Evolutionary conservation across 1,139 yeast species (phyloP).

Genomic region (Komagataea norvegica): DNA sequence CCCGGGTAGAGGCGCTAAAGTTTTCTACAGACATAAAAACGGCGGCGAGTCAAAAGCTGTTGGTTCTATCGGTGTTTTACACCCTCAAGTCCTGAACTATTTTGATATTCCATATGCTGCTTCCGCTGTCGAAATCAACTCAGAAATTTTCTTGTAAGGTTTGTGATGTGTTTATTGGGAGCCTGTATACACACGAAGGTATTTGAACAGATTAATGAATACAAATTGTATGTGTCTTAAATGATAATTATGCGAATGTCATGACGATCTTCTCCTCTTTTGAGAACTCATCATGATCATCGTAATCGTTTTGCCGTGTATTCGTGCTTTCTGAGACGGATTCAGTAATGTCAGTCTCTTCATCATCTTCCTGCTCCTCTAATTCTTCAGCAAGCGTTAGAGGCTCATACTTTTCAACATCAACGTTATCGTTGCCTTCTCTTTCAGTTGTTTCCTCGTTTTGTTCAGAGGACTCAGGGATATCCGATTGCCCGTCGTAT

Average conservation of each 20-base stretch:
- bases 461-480: neutral
- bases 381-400: constrained; percentile 12
- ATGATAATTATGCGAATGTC: constrained; percentile 21
- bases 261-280: constrained; percentile 28
- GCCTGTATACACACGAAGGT: too few species aligned
- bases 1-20: constrained; percentile 96
- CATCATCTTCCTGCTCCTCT: constrained; percentile 12
- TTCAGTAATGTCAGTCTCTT: neutral
- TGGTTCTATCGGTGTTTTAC: constrained; percentile 91
- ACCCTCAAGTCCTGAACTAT: constrained; percentile 83
- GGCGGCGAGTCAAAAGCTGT: constrained; percentile 54
- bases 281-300: constrained; percentile 24
- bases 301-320: constrained; percentile 10
- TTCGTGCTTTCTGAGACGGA: neutral
- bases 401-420: neutral
- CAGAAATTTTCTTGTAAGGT: constrained; percentile 69
- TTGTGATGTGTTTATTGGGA: neutral
- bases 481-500: too few species aligned
- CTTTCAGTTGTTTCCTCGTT: neutral
- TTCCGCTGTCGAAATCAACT: constrained; percentile 83
- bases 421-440: constrained; percentile 7
- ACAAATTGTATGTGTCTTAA: neutral
- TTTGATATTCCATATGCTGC: constrained; percentile 94
- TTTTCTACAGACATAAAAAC: constrained; percentile 63
- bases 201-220: too few species aligned